Evolutionary conservation across 768 basidiomycete species (phyloP).

Genomic region (Psilocybe tampanensis): DNA sequence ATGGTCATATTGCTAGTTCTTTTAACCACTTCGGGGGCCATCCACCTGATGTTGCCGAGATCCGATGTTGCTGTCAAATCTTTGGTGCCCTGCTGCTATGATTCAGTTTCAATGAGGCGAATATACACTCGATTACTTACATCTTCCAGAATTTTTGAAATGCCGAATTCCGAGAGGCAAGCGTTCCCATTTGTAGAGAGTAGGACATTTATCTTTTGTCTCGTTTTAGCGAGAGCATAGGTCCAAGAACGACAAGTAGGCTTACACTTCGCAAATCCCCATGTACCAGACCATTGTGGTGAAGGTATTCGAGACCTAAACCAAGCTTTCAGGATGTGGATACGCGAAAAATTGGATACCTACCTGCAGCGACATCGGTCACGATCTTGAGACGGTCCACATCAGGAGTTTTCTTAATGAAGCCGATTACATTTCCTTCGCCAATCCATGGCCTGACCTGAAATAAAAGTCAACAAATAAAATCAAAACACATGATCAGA

Average conservation of each 20-base stretch:
- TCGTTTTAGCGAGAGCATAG: not conserved
- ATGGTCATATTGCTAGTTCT: constrained; percentile 30
- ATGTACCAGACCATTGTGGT: constrained; percentile 38
- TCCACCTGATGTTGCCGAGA: constrained; percentile 38
- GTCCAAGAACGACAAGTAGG: not conserved
- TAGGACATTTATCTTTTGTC: constrained; percentile 42
- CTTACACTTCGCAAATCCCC: constrained; percentile 45
- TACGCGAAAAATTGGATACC: constrained; percentile 1
- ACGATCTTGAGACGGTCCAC: constrained; percentile 39
- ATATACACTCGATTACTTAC: constrained; percentile 20
- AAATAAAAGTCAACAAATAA: not conserved
- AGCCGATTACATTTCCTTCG: constrained; percentile 39
- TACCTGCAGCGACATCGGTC: constrained; percentile 39
- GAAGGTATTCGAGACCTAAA: constrained; percentile 44
- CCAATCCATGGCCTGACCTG: constrained; percentile 49
- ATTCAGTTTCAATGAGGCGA: not conserved
- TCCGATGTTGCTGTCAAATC: constrained; percentile 24
- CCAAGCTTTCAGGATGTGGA: not conserved
- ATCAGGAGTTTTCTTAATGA: constrained; percentile 31
- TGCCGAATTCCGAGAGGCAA: constrained; percentile 46
- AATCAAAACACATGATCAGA: not conserved
- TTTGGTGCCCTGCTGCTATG: constrained; percentile 19
- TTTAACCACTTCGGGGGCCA: constrained; percentile 41
- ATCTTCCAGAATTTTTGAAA: constrained; percentile 41
- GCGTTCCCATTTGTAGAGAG: constrained; percentile 42